These are phyloP conservation scores for Stenogyne calaminthoides DNA, from an alignment of 305 asterid species.

Conservation along the genomic window DNA sequence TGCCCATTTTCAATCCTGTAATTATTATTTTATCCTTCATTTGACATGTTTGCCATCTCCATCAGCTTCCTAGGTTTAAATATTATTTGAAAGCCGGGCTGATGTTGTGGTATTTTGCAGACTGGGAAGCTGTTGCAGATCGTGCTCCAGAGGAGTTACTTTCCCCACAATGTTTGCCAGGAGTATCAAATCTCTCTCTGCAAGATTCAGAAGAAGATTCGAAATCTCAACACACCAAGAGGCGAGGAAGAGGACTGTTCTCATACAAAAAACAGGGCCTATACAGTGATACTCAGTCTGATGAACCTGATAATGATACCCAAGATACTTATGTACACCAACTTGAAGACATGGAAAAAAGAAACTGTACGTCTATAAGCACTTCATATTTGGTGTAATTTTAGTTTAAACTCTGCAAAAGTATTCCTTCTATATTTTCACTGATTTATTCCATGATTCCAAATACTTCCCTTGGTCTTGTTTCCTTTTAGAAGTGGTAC, in stretches of 20 bases:
- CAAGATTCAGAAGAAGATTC: slow-evolving; percentile 58
- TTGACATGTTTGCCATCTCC: neutral
- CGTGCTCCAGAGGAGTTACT: slow-evolving; percentile 76
- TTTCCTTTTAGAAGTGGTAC: neutral
- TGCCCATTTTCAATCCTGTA: neutral
- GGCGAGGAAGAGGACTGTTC: slow-evolving; percentile 93
- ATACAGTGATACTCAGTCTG: slow-evolving; percentile 71
- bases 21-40: neutral
- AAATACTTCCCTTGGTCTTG: neutral
- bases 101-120: slow-evolving; percentile 42
- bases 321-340: slow-evolving; percentile 41
- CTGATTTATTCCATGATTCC: neutral
- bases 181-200: slow-evolving; percentile 58
- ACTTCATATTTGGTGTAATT: slow-evolving; percentile 26
- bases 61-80: too few species aligned
- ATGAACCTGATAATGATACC: slow-evolving; percentile 40
- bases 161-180: slow-evolving; percentile 55
- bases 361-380: slow-evolving; percentile 45
- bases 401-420: slow-evolving; percentile 13
- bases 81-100: slow-evolving; percentile 9
- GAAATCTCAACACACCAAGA: slow-evolving; percentile 50
- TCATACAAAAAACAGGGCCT: slow-evolving; percentile 60
- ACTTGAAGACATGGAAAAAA: slow-evolving; percentile 38
- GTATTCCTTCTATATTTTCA: neutral
- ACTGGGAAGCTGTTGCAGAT: slow-evolving; percentile 93